Evolutionary conservation across 495 filamentous ascomycete genomes (phyloP), one percentile per base, ranked within the genome.

Genomic region (Bathelium albidoporum): DNA sequence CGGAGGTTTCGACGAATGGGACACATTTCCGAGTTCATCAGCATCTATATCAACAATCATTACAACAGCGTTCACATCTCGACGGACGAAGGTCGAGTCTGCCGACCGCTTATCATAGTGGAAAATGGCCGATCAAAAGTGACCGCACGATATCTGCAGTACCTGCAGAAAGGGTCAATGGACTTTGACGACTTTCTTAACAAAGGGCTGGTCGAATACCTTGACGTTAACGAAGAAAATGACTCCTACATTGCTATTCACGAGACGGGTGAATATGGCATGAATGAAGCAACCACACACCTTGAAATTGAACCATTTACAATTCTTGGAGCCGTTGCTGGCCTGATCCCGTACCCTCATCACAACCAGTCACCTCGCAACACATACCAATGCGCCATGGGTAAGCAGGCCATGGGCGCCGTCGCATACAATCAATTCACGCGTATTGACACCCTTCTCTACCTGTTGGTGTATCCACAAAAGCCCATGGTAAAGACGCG

Each of bases 371-470:
- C 94, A 2, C 94, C 94, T 10, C 86, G 94, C 78, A 99, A 99
- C 73, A 99, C 94, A 9, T 99, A 99, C 71, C 94, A 98, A 78
- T 97, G 95, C 74, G 94, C 94, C 75, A 99, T 99, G 94, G 94
- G 94, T 80, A 99, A 99, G 76, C 94, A 99, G 88, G 94, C 94
- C 20, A 97, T 99, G 73, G 94, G 94, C 59, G 90, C 93, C 22
- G 96, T 97, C 72, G 92, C 93, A 14, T 91, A 94, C 66, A 99
- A 99, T 70, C 95, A 97, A 73, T 95, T 96, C 77, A 84, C 89
- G 64, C 87, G 94, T 26, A 94, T 99, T 72, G 94, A 99, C 70
- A 96, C 91, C 2, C 82, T 97, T 32, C 84, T 97, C 22, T 96
- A 97, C 69, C 85, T 95, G 3, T 91, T 97, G 81, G 93, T 97